phyloP scores from a whole-genome alignment of 2,329 filamentous ascomycete genomes.

The Colletotrichum sp. region DNA sequence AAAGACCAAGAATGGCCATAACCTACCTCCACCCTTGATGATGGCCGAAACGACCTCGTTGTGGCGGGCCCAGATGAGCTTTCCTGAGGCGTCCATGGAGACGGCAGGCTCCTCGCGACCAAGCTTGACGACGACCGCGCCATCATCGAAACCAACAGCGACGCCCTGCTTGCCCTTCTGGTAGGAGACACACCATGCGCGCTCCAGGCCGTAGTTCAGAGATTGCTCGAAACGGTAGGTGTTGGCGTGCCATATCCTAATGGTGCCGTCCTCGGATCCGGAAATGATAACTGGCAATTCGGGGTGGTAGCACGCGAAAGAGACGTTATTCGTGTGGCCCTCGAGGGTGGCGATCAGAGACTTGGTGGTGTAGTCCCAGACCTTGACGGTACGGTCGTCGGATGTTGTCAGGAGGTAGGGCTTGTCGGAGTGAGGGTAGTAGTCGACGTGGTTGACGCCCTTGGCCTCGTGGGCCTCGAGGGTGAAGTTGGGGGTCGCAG shows the following conservation, averaged over 20 bases:
- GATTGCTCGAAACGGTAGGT: constrained; percentile 97
- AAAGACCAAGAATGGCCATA: neutral
- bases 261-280: constrained; percentile 94
- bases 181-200: constrained; percentile 97
- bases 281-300: constrained; percentile 97
- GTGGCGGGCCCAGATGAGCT: constrained; percentile 94
- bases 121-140: constrained; percentile 97
- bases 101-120: constrained; percentile 96
- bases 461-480: constrained; percentile 97
- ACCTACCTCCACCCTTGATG: constrained; percentile 81
- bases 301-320: constrained; percentile 96
- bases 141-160: constrained; percentile 96
- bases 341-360: constrained; percentile 95
- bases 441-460: constrained; percentile 98
- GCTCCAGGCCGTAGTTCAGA: constrained; percentile 91
- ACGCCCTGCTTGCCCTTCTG: constrained; percentile 94
- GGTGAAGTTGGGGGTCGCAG: constrained; percentile 93
- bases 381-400: constrained; percentile 82
- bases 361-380: constrained; percentile 99
- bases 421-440: constrained; percentile 76
- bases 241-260: constrained; percentile 99
- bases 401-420: constrained; percentile 94
- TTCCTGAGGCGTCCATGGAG: constrained; percentile 95
- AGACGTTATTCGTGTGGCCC: constrained; percentile 97
- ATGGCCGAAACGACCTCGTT: constrained; percentile 95